Base-by-base conservation (phyloP, 2,329 filamentous ascomycete genomes). In the Colletotrichum tabaci region DNA sequence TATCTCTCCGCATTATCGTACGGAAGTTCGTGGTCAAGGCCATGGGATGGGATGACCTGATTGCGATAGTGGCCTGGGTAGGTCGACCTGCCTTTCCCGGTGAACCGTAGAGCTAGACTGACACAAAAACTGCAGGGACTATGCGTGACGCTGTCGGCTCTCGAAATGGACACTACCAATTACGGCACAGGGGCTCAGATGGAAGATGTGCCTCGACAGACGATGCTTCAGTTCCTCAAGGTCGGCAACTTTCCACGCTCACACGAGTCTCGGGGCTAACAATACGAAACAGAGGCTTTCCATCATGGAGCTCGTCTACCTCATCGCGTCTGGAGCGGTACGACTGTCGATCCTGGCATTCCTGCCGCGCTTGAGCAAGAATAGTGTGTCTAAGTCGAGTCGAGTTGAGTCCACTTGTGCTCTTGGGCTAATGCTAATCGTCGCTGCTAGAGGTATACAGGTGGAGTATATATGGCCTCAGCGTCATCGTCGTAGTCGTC, bases 281-380 rank as follows among this genome's bases (percentile, higher is more conserved):
- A 23, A 38, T 16, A n/a, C 55, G 30, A 18, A 61, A 26, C 4
- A 70, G 67, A 50, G 55, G 16, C 55, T 72, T 16, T 40, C 69
- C 15, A 69, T 64, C 53, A 49, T 72, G 67, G 61, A 72, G 12
- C 49, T 72, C 5, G 21, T 80, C 38, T 79, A 80, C 71, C 79
- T 83, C 64, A 75, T 79, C 68, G 75, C 73, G 2, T 76, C 80
- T 1, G 80, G 79, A 18, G 67, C 80, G 4, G 77, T 82, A 30
- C 75, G 81, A 55, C 63, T 82, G 18, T 76, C 80, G 2, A 80
- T 83, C 42, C 75, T 80, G 10, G 77, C 79, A 8, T 82, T 83
- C 67, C 71, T 82, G 15, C 77, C 78, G 12, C 78, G 80, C n/a
- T 75, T 83, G 16, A 74, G 73, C 57, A 79, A 77, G 73, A 79